phyloP scores from a whole-genome alignment of 2,329 filamentous ascomycete species.

The Ustilaginoidea virens region DNA sequence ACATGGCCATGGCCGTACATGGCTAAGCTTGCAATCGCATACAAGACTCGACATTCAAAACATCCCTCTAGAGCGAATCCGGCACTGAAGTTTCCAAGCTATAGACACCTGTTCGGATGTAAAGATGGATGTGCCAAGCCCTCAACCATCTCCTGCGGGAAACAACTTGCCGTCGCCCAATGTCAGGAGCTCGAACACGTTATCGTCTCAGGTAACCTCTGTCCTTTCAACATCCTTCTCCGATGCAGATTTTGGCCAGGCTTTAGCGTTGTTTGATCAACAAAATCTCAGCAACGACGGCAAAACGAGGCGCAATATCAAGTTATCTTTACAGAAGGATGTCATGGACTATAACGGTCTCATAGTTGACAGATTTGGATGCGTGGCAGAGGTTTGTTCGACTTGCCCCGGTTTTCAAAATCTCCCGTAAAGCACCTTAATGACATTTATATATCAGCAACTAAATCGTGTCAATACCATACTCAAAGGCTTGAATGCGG shows the following conservation, averaged over 20 bases:
- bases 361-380: conserved; percentile 75
- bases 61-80: no score
- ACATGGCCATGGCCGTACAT: no score
- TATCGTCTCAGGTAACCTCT: conserved; percentile 68
- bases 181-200: conserved; percentile 35
- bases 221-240: conserved; percentile 87
- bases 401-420: neutral
- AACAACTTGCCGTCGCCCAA: neutral
- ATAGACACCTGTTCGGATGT: no score
- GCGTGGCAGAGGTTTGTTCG: conserved; percentile 62
- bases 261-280: conserved; percentile 62
- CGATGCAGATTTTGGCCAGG: conserved; percentile 80
- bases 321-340: conserved; percentile 76
- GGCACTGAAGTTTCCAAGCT: no score
- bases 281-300: conserved; percentile 57
- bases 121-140: no score
- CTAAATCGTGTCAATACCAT: conserved; percentile 67
- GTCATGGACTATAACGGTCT: conserved; percentile 86
- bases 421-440: neutral
- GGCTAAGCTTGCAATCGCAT: no score
- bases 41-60: no score
- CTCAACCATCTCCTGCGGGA: no score
- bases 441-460: conserved; percentile 41
- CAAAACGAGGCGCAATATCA: conserved; percentile 62
- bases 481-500: conserved; percentile 63